Conservation (phyloP, 768 basidiomycete genomes). For the Russula earlei region DNA sequence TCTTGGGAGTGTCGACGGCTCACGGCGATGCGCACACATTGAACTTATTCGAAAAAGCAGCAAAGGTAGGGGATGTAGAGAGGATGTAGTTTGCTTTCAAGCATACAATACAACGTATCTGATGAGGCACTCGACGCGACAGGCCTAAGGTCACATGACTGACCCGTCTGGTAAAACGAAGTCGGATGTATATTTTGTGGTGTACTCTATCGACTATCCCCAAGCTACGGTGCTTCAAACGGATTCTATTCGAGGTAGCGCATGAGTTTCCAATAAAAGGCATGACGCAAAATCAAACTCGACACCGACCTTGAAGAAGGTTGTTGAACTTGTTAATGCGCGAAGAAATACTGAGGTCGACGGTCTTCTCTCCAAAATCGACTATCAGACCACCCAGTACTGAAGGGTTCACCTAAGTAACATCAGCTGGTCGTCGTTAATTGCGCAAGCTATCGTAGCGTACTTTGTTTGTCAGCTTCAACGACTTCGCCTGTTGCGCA, state of each 20-base stretch:
- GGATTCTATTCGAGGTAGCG: conserved; percentile 11
- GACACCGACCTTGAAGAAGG: conserved; percentile 64
- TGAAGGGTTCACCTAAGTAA: conserved; percentile 73
- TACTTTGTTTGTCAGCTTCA: conserved; percentile 91
- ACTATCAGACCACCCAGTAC: conserved; percentile 88
- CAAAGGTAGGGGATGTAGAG: neutral
- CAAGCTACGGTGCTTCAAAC: conserved; percentile 11
- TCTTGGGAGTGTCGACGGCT: neutral
- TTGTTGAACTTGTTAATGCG: conserved; percentile 93
- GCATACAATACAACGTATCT: neutral
- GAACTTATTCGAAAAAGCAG: neutral
- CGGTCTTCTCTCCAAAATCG: conserved; percentile 97
- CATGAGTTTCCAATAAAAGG: neutral
- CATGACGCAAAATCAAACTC: neutral
- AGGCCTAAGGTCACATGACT: neutral
- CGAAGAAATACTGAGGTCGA: conserved; percentile 90
- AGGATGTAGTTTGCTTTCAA: neutral
- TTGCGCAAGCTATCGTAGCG: conserved; percentile 17
- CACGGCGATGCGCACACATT: conserved; percentile 7
- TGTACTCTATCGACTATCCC: conserved; percentile 1
- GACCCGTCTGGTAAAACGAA: neutral
- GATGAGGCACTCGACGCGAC: neutral
- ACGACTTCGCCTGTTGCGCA: conserved; percentile 75
- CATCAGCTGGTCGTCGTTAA: conserved; percentile 1
- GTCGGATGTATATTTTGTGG: neutral